These are phyloP conservation scores for Beauveria sp. DNA, from an alignment of 2,329 filamentous ascomycete genomes.

Conservation along the genomic window DNA sequence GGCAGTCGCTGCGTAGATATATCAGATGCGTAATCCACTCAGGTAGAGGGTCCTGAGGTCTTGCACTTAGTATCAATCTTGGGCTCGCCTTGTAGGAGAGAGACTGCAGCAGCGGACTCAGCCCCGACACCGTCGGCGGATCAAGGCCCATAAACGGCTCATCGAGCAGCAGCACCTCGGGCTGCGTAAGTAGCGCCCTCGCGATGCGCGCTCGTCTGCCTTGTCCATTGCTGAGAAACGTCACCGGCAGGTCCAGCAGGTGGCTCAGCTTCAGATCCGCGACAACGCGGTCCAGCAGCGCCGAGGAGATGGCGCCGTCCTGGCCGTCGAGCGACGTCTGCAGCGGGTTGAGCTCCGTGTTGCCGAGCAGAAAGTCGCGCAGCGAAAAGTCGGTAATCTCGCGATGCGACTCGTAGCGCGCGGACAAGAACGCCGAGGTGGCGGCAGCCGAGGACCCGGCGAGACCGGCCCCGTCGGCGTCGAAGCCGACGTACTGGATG, in stretches of 20 bases:
- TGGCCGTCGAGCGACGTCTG: constrained; percentile 32
- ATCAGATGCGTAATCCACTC: constrained; percentile 85
- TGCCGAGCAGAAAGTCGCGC: constrained; percentile 69
- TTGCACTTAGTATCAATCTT: constrained; percentile 66
- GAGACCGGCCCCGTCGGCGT: constrained; percentile 55
- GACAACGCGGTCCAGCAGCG: constrained; percentile 55
- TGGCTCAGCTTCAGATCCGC: constrained; percentile 59
- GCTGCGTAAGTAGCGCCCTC: constrained; percentile 68
- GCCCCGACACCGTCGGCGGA: constrained; percentile 64
- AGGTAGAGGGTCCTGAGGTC: constrained; percentile 81
- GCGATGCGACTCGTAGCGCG: constrained; percentile 79
- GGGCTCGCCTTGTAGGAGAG: constrained; percentile 62
- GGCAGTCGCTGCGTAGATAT: constrained; percentile 60
- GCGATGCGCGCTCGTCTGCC: constrained; percentile 81
- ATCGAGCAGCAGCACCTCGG: constrained; percentile 78
- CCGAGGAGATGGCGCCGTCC: constrained; percentile 40
- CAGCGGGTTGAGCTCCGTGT: constrained; percentile 73
- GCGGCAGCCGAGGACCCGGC: constrained; percentile 44
- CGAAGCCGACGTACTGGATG: constrained; percentile 87
- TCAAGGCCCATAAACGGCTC: constrained; percentile 97
- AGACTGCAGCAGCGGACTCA: constrained; percentile 63
- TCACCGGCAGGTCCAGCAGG: constrained; percentile 73
- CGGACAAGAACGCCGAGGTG: constrained; percentile 76
- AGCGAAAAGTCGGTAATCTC: constrained; percentile 86
- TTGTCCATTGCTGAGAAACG: constrained; percentile 90